Conservation (phyloP, 2,329 filamentous ascomycete species). For the Stachybotrys chartarum region DNA sequence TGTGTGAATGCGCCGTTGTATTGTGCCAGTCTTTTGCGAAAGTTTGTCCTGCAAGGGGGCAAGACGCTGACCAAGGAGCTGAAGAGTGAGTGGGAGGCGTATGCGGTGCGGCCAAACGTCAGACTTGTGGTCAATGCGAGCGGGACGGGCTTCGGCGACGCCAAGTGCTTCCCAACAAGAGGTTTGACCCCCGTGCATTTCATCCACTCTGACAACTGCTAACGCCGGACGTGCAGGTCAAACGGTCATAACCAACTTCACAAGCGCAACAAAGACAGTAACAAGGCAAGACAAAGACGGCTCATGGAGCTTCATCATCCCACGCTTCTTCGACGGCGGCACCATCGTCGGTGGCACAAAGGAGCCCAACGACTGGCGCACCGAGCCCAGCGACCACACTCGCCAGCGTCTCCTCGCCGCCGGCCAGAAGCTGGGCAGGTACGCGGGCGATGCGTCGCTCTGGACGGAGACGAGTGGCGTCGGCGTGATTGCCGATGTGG, state of each 20-base stretch:
- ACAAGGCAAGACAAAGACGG: constrained; percentile 58
- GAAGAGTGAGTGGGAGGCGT: constrained; percentile 24
- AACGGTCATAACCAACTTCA: constrained; percentile 28
- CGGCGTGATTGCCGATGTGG: constrained; percentile 33
- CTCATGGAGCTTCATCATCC: constrained; percentile 55
- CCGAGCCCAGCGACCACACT: constrained; percentile 37
- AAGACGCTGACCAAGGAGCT: constrained; percentile 17
- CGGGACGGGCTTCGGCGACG: constrained; percentile 24
- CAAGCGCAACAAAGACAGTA: constrained; percentile 29
- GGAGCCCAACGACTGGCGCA: constrained; percentile 49
- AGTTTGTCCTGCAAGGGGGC: constrained; percentile 21
- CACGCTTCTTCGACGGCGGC: constrained; percentile 53
- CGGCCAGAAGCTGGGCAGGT: background rate
- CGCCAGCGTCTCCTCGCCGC: constrained; percentile 22
- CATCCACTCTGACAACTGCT: background rate
- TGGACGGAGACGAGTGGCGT: constrained; percentile 19
- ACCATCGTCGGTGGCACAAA: constrained; percentile 63
- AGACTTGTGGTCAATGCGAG: constrained; percentile 24
- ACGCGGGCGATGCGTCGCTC: background rate
- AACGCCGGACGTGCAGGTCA: constrained; percentile 17
- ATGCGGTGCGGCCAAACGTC: constrained; percentile 12
- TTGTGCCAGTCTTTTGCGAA: constrained; percentile 27
- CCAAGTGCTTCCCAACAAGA: constrained; percentile 24
- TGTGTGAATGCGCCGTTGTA: constrained; percentile 50
- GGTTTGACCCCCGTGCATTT: constrained; percentile 9